Base-by-base conservation (phyloP, 2,329 filamentous ascomycete species). In the Fusarium musae region DNA sequence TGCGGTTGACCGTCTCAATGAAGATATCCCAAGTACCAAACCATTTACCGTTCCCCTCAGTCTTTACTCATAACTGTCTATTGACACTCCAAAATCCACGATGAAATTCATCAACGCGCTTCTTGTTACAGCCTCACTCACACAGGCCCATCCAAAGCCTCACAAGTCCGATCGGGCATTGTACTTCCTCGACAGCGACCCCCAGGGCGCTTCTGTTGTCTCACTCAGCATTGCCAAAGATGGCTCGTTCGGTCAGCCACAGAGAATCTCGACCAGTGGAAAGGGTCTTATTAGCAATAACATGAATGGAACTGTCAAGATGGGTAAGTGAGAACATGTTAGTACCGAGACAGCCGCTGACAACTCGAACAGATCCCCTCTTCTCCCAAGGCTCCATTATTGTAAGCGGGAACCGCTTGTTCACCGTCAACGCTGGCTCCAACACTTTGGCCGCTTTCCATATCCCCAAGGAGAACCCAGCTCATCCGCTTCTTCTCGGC, bases 141-240 rank as follows among this genome's bases (percentile, higher is more conserved):
- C 16, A 1, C 23, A 26, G 4, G 64, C 64, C 1, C 6, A 23
- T 3, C 52, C 63, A 2, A 59, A 19, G n/a, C 26, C 44, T 26
- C n/a, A 11, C 6, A n/a, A 16, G 4, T 26, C 32, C 1, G n/a
- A 13, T 9, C 19, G 21, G 10, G 64, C 52, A 4, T 6, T 67
- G 2, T 67, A 67, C 28, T 67, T 67, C 4, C 52, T 67, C 5
- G 64, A 67, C 23, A 67, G 64, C 8, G 39, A 67, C n/a, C 64
- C 64, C 11, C 11, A 66, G 2, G 64, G 62, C 2, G 64, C 64
- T 15, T 60, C 39, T 7, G 62, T 67, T 8, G 64, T 67, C 16
- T 66, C 64, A 5, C 30, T 67, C 34, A 43, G 23, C 3, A 66
- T 67, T 6, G 12, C 8, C 5, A 15, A 30, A 8, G n/a, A 52